Base-by-base conservation (phyloP, 169 alveolate species). In the Plasmodium gaboni region DNA sequence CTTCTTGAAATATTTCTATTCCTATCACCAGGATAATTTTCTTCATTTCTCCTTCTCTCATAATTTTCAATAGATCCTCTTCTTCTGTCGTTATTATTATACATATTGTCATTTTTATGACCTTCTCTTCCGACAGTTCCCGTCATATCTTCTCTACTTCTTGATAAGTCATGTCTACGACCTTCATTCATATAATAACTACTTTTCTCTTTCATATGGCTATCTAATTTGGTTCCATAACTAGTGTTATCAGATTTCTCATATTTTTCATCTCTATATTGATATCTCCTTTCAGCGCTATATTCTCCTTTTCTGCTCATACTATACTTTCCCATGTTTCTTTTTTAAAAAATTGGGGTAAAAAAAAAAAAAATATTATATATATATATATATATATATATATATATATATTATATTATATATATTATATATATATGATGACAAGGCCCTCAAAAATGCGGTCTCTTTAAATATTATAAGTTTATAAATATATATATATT, bases 111-210 rank as follows among this genome's bases (percentile, higher is more conserved):
- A 73, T 60, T 60, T 59, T 73, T 73, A 24, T 51, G 46, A 76
- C 67, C 57, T 42, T 76, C 65, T 64, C 89, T 38, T 8, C 89
- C 73, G 4, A 71, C 32, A 28, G 53, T 71, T 12, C 24, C 60
- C 8, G 4, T 63, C 83, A 70, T 70, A 13, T 50, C 67, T 76
- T 76, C 89, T 15, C 89, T 24, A 46, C 89, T 76, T 57, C 89
- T 64, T 12, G 89, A 76, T n/a, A 55, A 12, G 38, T 46, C 55
- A 12, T 76, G 67, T 57, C 69, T 76, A 42, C 69, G 46, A 13
- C 46, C 15, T n/a, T 76, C 89, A 5, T 50, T 67, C 57, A 32
- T 42, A 70, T 76, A 46, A 70, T 76, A 76, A 0, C 71, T 22
- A 4, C 67, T 69, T 63, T 64, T 76, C 24, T 76, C 73, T 44